Conservation (phyloP, 2,329 filamentous ascomycete genomes). For the Metarhizium humberi region DNA sequence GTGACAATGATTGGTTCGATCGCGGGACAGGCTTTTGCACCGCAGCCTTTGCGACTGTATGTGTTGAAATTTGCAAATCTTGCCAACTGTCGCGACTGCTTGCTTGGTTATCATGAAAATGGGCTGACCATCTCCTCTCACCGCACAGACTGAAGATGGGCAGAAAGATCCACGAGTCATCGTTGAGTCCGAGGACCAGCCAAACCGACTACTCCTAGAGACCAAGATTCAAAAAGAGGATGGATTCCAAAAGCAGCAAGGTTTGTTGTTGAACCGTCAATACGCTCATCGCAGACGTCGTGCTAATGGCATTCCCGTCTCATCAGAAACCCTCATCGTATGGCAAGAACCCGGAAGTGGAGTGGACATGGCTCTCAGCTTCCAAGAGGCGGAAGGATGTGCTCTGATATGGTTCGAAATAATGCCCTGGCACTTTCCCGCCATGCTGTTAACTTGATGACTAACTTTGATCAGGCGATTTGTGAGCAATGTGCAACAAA, state of each 20-base stretch:
- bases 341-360: constrained; percentile 84
- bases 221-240: constrained; percentile 89
- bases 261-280: constrained; percentile 34
- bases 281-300: neutral
- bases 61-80: constrained; percentile 19
- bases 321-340: constrained; percentile 84
- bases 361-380: constrained; percentile 95
- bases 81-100: neutral
- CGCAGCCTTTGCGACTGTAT: constrained; percentile 64
- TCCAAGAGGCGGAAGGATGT: constrained; percentile 94
- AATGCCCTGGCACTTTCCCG: neutral
- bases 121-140: neutral
- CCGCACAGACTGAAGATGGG: constrained; percentile 41
- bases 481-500: constrained; percentile 74
- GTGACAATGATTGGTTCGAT: constrained; percentile 99
- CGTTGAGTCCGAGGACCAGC: constrained; percentile 90
- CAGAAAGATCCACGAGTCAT: constrained; percentile 79
- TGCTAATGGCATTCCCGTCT: neutral
- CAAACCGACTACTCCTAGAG: constrained; percentile 73
- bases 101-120: neutral
- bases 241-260: constrained; percentile 97
- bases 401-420: constrained; percentile 70
- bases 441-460: neutral
- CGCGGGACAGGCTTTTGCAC: constrained; percentile 92
- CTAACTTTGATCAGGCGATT: constrained; percentile 61